These are phyloP conservation scores for Apiotrichum gracile DNA, from an alignment of 1,284 basidiomycete genomes.

Conservation along the genomic window DNA sequence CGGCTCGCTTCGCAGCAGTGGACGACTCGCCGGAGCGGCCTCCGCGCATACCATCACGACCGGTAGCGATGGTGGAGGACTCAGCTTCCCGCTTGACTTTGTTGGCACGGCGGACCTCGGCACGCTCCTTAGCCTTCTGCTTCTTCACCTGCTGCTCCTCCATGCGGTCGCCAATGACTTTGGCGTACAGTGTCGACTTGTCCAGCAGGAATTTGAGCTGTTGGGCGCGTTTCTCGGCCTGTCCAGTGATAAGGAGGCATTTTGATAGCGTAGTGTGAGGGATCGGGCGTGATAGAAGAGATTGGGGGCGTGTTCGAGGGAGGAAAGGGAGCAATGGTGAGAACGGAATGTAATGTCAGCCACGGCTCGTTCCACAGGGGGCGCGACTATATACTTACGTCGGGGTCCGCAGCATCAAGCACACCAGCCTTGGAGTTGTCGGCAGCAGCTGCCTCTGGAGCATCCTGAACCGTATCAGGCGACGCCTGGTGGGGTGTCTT, in stretches of 20 bases:
- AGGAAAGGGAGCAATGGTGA: background rate
- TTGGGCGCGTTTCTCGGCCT: constrained; percentile 31
- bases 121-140: constrained; percentile 34
- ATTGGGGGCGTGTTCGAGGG: background rate
- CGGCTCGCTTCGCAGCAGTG: background rate
- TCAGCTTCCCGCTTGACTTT: constrained; percentile 38
- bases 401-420: constrained; percentile 4
- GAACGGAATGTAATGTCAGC: background rate
- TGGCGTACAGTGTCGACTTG: constrained; percentile 47
- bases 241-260: background rate
- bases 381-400: too few species aligned
- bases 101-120: constrained; percentile 39
- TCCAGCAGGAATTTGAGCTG: constrained; percentile 40
- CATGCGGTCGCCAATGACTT: constrained; percentile 48
- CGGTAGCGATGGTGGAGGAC: background rate
- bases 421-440: constrained; percentile 5
- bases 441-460: background rate
- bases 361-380: too few species aligned
- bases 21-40: constrained; percentile 14
- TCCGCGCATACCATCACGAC: constrained; percentile 15
- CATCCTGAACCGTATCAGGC: background rate
- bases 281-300: background rate
- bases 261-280: too few species aligned
- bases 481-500: constrained; percentile 5
- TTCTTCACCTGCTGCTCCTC: constrained; percentile 45